Percentiles rank a stretch among this genome's conserved stretches.
phyloP scores from a whole-genome alignment of 306 rosid species.

The Trifolium pratense region DNA sequence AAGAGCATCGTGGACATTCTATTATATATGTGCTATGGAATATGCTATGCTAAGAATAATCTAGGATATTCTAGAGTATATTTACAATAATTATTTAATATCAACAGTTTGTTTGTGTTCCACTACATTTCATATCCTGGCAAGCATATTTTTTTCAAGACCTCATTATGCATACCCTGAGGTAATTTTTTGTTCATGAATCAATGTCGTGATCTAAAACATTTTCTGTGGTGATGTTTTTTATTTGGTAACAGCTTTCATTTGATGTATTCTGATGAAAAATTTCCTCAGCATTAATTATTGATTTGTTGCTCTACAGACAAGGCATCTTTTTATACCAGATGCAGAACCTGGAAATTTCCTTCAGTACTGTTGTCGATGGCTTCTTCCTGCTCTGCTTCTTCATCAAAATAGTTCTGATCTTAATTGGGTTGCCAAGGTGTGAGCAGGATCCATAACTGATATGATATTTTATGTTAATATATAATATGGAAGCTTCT shows the following conservation, averaged over 20 bases:
- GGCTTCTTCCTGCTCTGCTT: slow-evolving; percentile 94
- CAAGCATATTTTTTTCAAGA: slow-evolving; percentile 12
- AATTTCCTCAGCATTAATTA: slow-evolving; percentile 17
- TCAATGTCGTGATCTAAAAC: background rate
- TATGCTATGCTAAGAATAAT: too few relatives aligned
- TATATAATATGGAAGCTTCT: slow-evolving; percentile 36
- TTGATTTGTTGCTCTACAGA: slow-evolving; percentile 55
- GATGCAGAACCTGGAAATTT: slow-evolving; percentile 81
- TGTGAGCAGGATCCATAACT: slow-evolving; percentile 40
- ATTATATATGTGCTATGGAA: too few relatives aligned
- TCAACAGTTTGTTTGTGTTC: too few relatives aligned
- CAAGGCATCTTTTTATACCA: slow-evolving; percentile 73
- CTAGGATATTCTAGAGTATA: too few relatives aligned
- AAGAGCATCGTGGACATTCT: too few relatives aligned
- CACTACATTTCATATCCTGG: slow-evolving; percentile 19
- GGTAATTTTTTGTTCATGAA: slow-evolving; percentile 11
- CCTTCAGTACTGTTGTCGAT: slow-evolving; percentile 77
- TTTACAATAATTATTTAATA: too few relatives aligned
- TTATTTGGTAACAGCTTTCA: background rate
- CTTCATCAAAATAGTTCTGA: slow-evolving; percentile 64
- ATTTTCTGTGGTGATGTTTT: slow-evolving; percentile 1
- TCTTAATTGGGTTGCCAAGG: slow-evolving; percentile 82
- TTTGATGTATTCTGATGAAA: slow-evolving; percentile 26
- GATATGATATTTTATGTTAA: slow-evolving; percentile 20
- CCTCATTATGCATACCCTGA: background rate